Evolutionary conservation across 495 filamentous ascomycete genomes (phyloP).

Genomic region (Penicillium longicatenatum): DNA sequence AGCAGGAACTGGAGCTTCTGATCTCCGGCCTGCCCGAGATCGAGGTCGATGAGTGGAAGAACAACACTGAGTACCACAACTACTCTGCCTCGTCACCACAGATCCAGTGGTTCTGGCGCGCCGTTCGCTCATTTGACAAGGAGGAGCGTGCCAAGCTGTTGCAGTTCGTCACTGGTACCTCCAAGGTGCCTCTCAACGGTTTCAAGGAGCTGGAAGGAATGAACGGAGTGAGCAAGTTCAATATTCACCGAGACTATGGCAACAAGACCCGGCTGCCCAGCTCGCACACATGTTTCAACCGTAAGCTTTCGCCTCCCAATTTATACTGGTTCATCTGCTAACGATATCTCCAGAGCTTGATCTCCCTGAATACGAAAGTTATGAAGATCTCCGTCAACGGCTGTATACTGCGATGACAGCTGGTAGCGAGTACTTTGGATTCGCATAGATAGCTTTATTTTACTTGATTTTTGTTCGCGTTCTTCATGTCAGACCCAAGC

Average conservation of each 20-base stretch:
- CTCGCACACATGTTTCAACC: conserved; percentile 99
- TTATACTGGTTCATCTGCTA: conserved; percentile 27
- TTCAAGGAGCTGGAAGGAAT: conserved; percentile 99
- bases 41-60: conserved; percentile 98
- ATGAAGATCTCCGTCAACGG: conserved; percentile 84
- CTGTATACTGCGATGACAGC: conserved; percentile 93
- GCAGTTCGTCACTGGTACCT: conserved; percentile 97
- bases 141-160: conserved; percentile 97
- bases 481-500: conserved; percentile 31
- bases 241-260: conserved; percentile 97
- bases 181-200: conserved; percentile 97
- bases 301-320: conserved; percentile 55
- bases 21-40: conserved; percentile 98
- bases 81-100: conserved; percentile 93
- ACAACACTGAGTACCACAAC: conserved; percentile 97
- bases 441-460: conserved; percentile 61
- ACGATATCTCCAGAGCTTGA: conserved; percentile 76
- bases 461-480: conserved; percentile 10
- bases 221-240: conserved; percentile 98
- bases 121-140: conserved; percentile 96
- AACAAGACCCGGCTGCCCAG: conserved; percentile 96
- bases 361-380: conserved; percentile 97
- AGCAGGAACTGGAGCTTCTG: conserved; percentile 94
- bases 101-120: conserved; percentile 99
- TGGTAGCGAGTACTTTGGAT: conserved; percentile 97